Conservation (phyloP, 2,329 filamentous ascomycete genomes). For the Trichoderma koningiopsis region DNA sequence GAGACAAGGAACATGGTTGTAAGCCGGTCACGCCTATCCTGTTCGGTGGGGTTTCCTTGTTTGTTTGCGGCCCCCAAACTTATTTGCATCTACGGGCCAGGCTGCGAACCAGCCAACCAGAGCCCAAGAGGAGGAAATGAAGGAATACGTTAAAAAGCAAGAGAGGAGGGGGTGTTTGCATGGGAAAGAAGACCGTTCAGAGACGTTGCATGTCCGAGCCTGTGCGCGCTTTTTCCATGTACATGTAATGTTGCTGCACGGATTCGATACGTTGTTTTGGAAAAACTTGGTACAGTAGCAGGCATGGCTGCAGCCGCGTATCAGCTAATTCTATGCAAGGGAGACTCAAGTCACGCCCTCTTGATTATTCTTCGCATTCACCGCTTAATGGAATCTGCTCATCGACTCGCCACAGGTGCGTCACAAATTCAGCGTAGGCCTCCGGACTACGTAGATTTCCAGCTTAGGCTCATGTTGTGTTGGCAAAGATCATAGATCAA, state of each 20-base stretch:
- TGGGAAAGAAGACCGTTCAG: background rate
- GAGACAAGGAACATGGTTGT: constrained; percentile 13
- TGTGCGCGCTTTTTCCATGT: background rate
- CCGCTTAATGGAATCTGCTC: background rate
- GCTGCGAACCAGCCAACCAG: background rate
- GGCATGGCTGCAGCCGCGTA: constrained; percentile 1
- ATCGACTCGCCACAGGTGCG: background rate
- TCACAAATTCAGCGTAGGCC: background rate
- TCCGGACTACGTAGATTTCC: background rate
- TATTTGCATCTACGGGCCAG: background rate
- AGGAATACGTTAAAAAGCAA: background rate
- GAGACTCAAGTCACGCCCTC: background rate
- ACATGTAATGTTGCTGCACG: background rate
- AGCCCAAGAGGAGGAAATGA: background rate
- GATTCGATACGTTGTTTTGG: background rate
- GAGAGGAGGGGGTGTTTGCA: background rate
- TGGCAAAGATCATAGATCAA: background rate
- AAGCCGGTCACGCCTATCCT: background rate
- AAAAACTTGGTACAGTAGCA: background rate
- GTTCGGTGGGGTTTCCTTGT: background rate
- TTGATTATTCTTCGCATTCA: background rate
- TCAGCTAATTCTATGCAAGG: constrained; percentile 10
- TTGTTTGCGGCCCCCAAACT: constrained; percentile 14
- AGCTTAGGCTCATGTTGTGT: background rate
- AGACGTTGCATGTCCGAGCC: background rate